phyloP scores from a whole-genome alignment of 805 yeast species.

The Hanseniaspora meyeri region DNA sequence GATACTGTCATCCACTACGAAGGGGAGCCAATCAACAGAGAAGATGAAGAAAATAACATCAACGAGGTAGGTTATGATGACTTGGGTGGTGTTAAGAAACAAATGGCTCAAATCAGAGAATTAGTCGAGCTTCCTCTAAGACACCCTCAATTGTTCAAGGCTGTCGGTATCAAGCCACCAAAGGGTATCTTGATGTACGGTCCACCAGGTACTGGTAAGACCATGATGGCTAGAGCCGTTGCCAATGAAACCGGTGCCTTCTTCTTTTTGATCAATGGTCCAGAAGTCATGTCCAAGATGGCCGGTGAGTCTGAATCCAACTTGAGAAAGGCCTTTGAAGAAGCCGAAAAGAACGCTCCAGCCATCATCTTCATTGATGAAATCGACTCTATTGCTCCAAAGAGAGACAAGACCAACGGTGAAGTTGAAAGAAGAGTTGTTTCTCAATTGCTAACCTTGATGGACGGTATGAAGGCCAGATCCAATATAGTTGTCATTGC shows the following conservation, averaged over 20 bases:
- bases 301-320: constrained; percentile 99
- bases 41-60: constrained; percentile 92
- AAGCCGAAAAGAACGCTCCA: constrained; percentile 97
- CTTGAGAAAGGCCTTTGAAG: constrained; percentile 95
- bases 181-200: constrained; percentile 97
- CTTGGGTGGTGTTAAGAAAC: constrained; percentile 97
- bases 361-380: constrained; percentile 96
- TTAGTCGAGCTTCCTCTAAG: constrained; percentile 94
- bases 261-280: constrained; percentile 95
- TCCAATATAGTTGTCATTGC: constrained; percentile 97
- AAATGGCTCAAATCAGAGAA: constrained; percentile 98
- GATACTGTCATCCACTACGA: constrained; percentile 97
- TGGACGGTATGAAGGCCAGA: constrained; percentile 99
- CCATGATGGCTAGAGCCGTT: constrained; percentile 98
- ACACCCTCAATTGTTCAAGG: constrained; percentile 95
- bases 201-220: constrained; percentile 99
- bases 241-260: constrained; percentile 99
- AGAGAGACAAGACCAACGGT: constrained; percentile 99
- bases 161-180: constrained; percentile 98
- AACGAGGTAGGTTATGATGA: constrained; percentile 98
- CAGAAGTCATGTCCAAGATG: constrained; percentile 99
- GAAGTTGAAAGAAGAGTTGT: constrained; percentile 99
- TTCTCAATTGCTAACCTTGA: constrained; percentile 87
- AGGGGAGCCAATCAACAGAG: constrained; percentile 97
- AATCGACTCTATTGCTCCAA: constrained; percentile 97